Base-by-base conservation (phyloP, 1,284 basidiomycete genomes). In the Vanrija humicola region DNA sequence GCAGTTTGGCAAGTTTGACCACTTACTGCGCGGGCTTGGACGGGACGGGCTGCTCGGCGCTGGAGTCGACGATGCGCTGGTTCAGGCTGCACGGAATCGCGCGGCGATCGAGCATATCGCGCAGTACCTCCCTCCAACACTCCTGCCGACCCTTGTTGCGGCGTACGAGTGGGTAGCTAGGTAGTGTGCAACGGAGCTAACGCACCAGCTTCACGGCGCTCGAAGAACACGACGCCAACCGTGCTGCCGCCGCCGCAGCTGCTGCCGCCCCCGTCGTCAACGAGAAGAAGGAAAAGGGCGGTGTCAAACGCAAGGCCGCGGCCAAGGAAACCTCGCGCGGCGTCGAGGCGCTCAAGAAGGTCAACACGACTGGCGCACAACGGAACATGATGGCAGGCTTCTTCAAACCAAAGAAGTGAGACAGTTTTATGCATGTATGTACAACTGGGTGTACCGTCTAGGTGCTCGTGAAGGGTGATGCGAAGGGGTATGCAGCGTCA, bases 291-390 rank as follows among this genome's bases (percentile, higher is more conserved):
- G 54, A 48, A 6, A 58, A 58, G 25, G 63, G 60, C 40, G 62
- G 48, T 1, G 61, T 55, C 3, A 66, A 64, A 7, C 56, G 56
- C 5, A 73, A 72, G 46, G 57, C 65, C 15, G 66, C 68, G 52
- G 58, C 62, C 3, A 48, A 59, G 5, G 42, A 62, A 8, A 52
- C 56, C 2, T 64, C 61, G 9, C 53, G 68, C 39, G 73, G 73
- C 29, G 72, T 74, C 42, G 72, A 73, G 56, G 52, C 64, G 21
- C 57, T 75, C 34, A 75, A 75, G 48, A 75, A 73, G 56, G 73
- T 75, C 55, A 73, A 73, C 52, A 75, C 73, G 18, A 57, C 54
- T 10, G 67, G 61, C 15, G 34, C 34, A 34, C 34, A 34, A 34
- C 34, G 34, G 12, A 12, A 8, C 34, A 75, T 75, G 73, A 58